phyloP scores from a whole-genome alignment of 2,329 filamentous ascomycete genomes.

The Fusarium anthophilum region DNA sequence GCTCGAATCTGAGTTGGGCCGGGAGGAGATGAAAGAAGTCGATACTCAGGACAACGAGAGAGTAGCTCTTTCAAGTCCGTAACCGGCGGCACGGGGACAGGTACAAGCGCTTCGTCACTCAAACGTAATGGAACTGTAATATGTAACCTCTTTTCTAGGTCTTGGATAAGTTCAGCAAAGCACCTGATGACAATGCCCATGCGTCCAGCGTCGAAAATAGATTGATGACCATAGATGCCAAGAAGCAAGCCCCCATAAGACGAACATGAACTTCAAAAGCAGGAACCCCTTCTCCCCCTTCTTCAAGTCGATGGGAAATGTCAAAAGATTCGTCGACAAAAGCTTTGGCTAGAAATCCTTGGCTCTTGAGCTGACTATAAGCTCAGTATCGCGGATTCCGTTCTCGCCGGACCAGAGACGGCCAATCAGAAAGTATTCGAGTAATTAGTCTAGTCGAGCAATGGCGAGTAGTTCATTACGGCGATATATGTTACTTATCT shows the following conservation, averaged over 20 bases:
- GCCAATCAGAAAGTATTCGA: too few relatives aligned
- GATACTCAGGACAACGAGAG: background rate
- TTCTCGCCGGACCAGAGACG: too few relatives aligned
- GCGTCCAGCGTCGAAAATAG: background rate
- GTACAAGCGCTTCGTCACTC: rapidly evolving
- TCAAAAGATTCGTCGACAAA: background rate
- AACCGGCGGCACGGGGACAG: rapidly evolving
- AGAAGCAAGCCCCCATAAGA: background rate
- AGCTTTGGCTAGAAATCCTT: background rate
- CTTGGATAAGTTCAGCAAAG: background rate
- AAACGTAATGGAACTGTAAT: rapidly evolving
- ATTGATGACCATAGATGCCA: background rate
- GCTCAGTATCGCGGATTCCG: too few relatives aligned
- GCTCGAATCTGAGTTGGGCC: background rate
- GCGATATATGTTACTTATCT: too few relatives aligned
- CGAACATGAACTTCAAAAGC: background rate
- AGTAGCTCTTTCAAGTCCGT: background rate
- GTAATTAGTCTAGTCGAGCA: too few relatives aligned
- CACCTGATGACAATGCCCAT: background rate
- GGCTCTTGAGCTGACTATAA: background rate
- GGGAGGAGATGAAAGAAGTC: background rate
- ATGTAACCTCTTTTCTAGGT: rapidly evolving
- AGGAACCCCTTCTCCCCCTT: background rate
- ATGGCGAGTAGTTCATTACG: too few relatives aligned
- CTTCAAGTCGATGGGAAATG: background rate